A percentile compares a stretch with the other conserved stretches of the same genome.
phyloP scores from a whole-genome alignment of 768 basidiomycete species.

The Candolleomyces efflorescens region DNA sequence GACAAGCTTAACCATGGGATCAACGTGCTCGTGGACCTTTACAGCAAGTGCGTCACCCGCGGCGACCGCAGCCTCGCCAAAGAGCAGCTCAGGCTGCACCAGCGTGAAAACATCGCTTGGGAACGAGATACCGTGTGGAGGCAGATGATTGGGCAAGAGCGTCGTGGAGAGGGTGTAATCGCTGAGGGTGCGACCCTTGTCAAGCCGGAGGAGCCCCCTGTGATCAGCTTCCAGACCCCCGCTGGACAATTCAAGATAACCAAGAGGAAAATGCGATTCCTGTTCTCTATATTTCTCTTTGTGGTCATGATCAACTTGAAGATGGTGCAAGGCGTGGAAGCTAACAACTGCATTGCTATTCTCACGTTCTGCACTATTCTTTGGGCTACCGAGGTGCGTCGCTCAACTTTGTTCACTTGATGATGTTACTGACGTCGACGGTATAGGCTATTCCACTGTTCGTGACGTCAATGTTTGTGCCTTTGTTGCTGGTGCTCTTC shows the following conservation, averaged over 20 bases:
- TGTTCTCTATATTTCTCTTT: slow-evolving; percentile 57
- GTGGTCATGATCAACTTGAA: slow-evolving; percentile 54
- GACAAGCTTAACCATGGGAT: slow-evolving; percentile 57
- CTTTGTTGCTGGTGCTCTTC: slow-evolving; percentile 81
- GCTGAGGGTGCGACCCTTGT: slow-evolving; percentile 43
- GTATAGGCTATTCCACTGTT: slow-evolving; percentile 93
- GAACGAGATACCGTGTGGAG: slow-evolving; percentile 98
- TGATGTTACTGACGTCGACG: neutral
- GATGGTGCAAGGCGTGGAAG: slow-evolving; percentile 58
- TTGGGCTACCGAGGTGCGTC: slow-evolving; percentile 91
- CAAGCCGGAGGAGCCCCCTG: slow-evolving; percentile 38
- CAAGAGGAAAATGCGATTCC: slow-evolving; percentile 52
- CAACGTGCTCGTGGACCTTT: slow-evolving; percentile 60
- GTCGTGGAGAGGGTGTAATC: slow-evolving; percentile 51
- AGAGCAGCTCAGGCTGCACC: slow-evolving; percentile 80
- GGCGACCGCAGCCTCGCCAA: slow-evolving; percentile 67
- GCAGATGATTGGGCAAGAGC: slow-evolving; percentile 85
- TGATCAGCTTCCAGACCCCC: slow-evolving; percentile 59
- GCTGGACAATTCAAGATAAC: slow-evolving; percentile 65
- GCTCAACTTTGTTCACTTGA: neutral
- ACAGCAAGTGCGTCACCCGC: slow-evolving; percentile 79
- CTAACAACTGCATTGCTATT: slow-evolving; percentile 89
- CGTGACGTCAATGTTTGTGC: slow-evolving; percentile 91
- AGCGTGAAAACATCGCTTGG: slow-evolving; percentile 93
- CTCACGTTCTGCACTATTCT: slow-evolving; percentile 86